Percentiles rank a stretch among this genome's conserved stretches.
Evolutionary conservation across 106 monocot species (phyloP).

Genomic region (Amphibolis antarctica): DNA sequence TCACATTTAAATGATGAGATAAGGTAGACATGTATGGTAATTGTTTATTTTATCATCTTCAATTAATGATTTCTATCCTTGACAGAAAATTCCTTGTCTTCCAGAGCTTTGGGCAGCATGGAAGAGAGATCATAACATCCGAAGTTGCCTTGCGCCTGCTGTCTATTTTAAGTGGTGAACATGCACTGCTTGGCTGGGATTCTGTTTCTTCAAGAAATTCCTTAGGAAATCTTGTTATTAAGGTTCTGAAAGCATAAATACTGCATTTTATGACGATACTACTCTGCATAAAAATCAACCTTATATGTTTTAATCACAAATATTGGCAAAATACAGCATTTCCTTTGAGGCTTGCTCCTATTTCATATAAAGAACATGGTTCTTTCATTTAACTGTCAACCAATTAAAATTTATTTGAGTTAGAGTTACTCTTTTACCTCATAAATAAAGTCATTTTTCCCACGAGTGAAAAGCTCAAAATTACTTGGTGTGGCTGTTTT

Average conservation of each 20-base stretch:
- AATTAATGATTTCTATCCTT: constrained; percentile 38
- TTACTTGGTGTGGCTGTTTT: too few species aligned
- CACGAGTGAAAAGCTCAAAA: too few species aligned
- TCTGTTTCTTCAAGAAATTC: constrained; percentile 24
- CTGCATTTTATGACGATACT: neutral
- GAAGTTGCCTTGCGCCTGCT: constrained; percentile 81
- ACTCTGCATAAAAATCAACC: neutral
- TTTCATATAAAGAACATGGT: too few species aligned
- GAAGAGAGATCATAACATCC: constrained; percentile 93
- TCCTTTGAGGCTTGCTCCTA: too few species aligned
- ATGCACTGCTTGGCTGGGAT: constrained; percentile 24
- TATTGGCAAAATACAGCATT: neutral
- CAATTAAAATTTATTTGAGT: too few species aligned
- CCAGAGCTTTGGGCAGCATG: constrained; percentile 99
- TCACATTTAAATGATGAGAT: neutral
- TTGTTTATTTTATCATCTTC: constrained; percentile 1
- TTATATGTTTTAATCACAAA: neutral
- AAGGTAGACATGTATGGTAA: neutral
- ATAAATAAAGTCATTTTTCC: too few species aligned
- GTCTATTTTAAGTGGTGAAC: constrained; percentile 52
- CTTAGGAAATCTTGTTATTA: constrained; percentile 61
- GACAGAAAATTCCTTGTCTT: constrained; percentile 59
- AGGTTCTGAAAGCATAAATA: constrained; percentile 42
- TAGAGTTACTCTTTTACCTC: too few species aligned
- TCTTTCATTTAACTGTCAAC: too few species aligned